Base-by-base conservation (phyloP, 2,329 filamentous ascomycete genomes). In the Harringtonia aguacate region DNA sequence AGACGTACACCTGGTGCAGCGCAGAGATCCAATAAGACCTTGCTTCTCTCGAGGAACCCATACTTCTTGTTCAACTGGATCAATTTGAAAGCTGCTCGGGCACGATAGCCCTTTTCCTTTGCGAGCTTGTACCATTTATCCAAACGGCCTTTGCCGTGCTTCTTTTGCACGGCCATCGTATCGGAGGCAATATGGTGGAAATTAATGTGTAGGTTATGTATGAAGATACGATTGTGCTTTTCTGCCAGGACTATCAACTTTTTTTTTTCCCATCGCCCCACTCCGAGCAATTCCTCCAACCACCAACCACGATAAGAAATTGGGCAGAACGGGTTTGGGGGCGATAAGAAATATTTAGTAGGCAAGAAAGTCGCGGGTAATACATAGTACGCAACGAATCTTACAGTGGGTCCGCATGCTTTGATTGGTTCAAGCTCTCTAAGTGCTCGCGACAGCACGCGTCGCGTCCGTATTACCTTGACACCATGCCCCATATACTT, bases 51-150 rank as follows among this genome's bases (percentile, higher is more conserved):
- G 55, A 98, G 72, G 65, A 98, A 98, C 54, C 87, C 86, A 83
- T 94, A 98, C 63, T 95, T 97, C 68, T 97, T 95, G 70, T 98
- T 98, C 56, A 98, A 71, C 64, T 98, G 90, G 54, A 98, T 90
- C 55, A 98, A 69, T 69, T 98, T 98, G 76, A 97, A 97, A 45
- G 92, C 89, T 55, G 92, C 89, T 75, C 92, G 79, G 49, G 92
- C 90, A 58, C 92, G 77, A 61, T 95, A 98, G 50, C 92, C 92
- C 66, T 95, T 97, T 64, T 98, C 92, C 66, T 98, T 98, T 49
- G 92, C 92, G 57, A 97, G 81, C 62, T 89, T 90, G 68, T 97
- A 98, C 86, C 89, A 97, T 67, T 97, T 95, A 67, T 98, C 92
- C 58, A 95, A 75, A 77, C 90, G 89, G 65, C 90, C 90, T 71